Evolutionary conservation across 2,329 filamentous ascomycete genomes (phyloP).

Genomic region (Aspergillus intermedius): DNA sequence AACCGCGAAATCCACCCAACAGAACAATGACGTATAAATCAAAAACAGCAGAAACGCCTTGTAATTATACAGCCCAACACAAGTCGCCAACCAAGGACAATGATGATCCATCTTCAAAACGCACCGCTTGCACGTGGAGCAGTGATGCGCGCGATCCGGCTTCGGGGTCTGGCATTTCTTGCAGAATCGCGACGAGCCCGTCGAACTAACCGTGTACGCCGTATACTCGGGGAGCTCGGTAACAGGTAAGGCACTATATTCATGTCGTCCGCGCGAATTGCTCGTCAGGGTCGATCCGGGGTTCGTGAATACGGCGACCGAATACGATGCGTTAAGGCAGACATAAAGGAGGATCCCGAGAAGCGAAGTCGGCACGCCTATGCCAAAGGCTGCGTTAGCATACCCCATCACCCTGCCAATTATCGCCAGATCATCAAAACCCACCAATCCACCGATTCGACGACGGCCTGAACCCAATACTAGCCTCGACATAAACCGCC

Average conservation of each 20-base stretch:
- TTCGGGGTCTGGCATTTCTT: conserved; percentile 96
- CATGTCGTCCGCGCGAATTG: conserved; percentile 24
- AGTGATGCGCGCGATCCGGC: conserved; percentile 93
- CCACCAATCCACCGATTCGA: conserved; percentile 43
- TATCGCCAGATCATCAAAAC: neutral
- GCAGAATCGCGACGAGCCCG: conserved; percentile 81
- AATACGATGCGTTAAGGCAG: conserved; percentile 83
- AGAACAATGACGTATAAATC: conserved; percentile 81
- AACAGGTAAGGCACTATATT: conserved; percentile 76
- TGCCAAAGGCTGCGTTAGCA: neutral
- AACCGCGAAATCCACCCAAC: conserved; percentile 71
- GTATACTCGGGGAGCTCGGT: conserved; percentile 57
- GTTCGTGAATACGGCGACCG: conserved; percentile 83
- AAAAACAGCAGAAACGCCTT: conserved; percentile 92
- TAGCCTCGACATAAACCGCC: conserved; percentile 81
- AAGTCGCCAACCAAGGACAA: conserved; percentile 95
- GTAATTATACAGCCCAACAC: conserved; percentile 89
- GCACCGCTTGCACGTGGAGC: conserved; percentile 86
- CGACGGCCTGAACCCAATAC: conserved; percentile 56
- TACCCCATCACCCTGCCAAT: neutral
- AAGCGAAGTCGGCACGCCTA: conserved; percentile 46
- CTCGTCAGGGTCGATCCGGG: conserved; percentile 60
- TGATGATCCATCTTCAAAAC: conserved; percentile 99
- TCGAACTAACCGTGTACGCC: conserved; percentile 86
- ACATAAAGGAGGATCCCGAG: conserved; percentile 66